Percentiles rank a stretch among this genome's conserved stretches.
Conservation (phyloP, 306 rosid species). For the Cercis canadensis region DNA sequence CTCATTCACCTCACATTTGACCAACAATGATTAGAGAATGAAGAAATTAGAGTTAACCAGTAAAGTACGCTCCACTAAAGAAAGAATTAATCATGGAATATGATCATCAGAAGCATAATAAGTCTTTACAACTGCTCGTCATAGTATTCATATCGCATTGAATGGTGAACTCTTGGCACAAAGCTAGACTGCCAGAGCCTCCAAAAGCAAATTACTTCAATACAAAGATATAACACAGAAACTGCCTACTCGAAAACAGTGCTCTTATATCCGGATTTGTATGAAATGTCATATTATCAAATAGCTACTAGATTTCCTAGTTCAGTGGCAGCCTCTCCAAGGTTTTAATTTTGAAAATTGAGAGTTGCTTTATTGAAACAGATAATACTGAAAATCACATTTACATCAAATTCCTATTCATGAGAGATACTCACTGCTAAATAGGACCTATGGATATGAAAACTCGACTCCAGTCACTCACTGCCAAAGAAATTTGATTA, state of each 20-base stretch:
- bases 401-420: conserved; percentile 33
- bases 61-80: conserved; percentile 19
- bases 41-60: conserved; percentile 12
- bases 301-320: not conserved
- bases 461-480: conserved; percentile 37
- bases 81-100: conserved; percentile 10
- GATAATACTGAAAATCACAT: not conserved
- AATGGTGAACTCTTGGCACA: conserved; percentile 18
- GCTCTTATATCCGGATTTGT: not conserved
- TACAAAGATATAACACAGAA: conserved; percentile 4
- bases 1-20: conserved; percentile 29
- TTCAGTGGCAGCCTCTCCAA: conserved; percentile 12
- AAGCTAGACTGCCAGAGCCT: conserved; percentile 8
- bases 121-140: not conserved
- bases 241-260: conserved; percentile 16
- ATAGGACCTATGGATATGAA: conserved; percentile 20
- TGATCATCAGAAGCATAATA: conserved; percentile 14
- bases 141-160: conserved; percentile 15
- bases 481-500: conserved; percentile 13
- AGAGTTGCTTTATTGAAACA: conserved; percentile 1
- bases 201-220: conserved; percentile 13
- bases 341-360: not conserved
- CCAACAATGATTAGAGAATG: conserved; percentile 9
- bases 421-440: not conserved
- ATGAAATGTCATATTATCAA: too few relatives aligned